Base-by-base conservation (phyloP, 1,284 basidiomycete species). In the Heterobasidion occidentale region DNA sequence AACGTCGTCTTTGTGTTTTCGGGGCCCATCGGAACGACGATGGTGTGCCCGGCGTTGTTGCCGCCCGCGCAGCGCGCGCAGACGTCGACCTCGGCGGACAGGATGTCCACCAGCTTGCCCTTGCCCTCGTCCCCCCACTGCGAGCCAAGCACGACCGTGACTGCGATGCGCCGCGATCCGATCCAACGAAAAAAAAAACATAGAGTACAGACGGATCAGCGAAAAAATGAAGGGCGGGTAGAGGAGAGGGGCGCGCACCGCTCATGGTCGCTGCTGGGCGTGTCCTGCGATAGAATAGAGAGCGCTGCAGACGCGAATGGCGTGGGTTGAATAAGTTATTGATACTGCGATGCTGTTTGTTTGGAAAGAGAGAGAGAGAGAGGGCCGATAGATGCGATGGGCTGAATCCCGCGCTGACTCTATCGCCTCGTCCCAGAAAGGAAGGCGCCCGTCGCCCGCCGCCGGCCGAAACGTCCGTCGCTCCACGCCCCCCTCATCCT, bases 11-110 rank as follows among this genome's bases (percentile, higher is more conserved):
- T 83, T 61, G 85, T 71, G 57, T 76, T 84, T 69, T 81, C 84
- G 66, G 77, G 80, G 56, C 74, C 85, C 63, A 81, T 77, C 50
- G 90, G 87, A 44, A 89, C 92, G 61, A 99, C 90, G 70, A 99
- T 98, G 36, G 97, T 99, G 74, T 99, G 96, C 7, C 96, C 97
- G 46, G 96, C 96, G 70, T 99, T 99, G 77, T 98, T 98, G 17
- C 96, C 97, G 34, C 96, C 96, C 7, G 96, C 96, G 71, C 94
- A 98, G 51, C 96, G 84, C 38, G 95, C 96, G 68, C 95, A 98
- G 67, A 99, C 74, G 70, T 99, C 96, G 64, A 86, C 83, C 55
- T 96, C 84, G 19, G 88, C 90, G 50, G 92, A 81, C 63, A 97
- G 79, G 68, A 97, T 88, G 72, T 99, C 93, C 60, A 95, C 94